Conservation (phyloP, 192 early-diverging fungal species). For the Oehlia diaphana region DNA sequence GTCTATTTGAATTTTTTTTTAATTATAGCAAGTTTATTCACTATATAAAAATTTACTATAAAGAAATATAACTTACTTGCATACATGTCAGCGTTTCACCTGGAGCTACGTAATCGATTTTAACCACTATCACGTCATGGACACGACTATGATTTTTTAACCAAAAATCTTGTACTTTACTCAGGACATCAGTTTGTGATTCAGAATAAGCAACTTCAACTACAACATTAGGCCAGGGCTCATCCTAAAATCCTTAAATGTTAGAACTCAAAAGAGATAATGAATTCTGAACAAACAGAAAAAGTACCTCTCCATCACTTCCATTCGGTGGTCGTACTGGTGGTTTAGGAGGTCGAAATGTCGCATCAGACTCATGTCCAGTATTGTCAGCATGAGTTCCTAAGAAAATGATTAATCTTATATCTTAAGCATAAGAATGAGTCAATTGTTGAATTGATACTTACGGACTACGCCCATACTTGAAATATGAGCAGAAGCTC, state of each 20-base stretch:
- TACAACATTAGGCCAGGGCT: constrained; percentile 18
- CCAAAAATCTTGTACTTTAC: not conserved
- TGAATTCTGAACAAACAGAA: not conserved
- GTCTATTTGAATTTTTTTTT: no score
- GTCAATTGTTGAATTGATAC: not conserved
- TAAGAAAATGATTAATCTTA: constrained; percentile 12
- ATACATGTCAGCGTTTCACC: not conserved
- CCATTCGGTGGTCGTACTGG: not conserved
- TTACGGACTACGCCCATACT: not conserved
- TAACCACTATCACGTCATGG: constrained; percentile 1
- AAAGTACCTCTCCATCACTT: constrained; percentile 12
- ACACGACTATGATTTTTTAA: not conserved
- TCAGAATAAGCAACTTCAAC: constrained; percentile 14
- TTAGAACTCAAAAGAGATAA: not conserved
- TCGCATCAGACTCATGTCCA: not conserved
- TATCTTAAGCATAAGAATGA: not conserved
- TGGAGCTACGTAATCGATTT: not conserved
- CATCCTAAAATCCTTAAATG: not conserved
- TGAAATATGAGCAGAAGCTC: not conserved
- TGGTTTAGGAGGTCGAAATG: constrained; percentile 4
- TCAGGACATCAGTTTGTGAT: not conserved
- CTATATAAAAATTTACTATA: no score
- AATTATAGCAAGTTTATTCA: no score
- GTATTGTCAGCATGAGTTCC: not conserved
- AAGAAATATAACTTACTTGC: constrained; percentile 8